These are phyloP conservation scores for Rhizoclosmatium globosum DNA, from an alignment of 192 early-diverging fungal genomes.

Conservation along the genomic window DNA sequence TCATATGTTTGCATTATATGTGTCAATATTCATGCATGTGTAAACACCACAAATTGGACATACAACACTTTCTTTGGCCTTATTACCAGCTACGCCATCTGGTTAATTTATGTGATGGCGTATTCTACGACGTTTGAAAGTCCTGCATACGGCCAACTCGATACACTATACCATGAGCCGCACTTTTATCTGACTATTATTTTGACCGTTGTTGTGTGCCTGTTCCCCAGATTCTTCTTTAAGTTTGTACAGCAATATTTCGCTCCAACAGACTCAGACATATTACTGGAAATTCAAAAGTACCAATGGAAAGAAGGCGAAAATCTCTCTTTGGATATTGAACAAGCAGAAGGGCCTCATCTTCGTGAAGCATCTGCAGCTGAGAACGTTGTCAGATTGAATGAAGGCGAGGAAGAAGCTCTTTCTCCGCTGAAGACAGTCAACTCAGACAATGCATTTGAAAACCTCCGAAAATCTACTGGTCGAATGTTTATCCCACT, in stretches of 20 bases:
- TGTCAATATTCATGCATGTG: constrained; percentile 80
- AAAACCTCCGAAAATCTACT: constrained; percentile 19
- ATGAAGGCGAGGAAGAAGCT: no score
- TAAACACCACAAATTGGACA: constrained; percentile 89
- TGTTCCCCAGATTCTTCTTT: constrained; percentile 75
- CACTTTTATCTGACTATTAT: constrained; percentile 80
- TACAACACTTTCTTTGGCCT: constrained; percentile 76
- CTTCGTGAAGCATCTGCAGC: neutral
- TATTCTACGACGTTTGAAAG: constrained; percentile 64
- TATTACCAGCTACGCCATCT: constrained; percentile 68
- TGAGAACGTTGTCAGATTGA: neutral
- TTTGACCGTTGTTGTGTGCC: constrained; percentile 71
- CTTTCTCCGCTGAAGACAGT: neutral
- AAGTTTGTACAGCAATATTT: constrained; percentile 65
- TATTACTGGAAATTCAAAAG: constrained; percentile 55
- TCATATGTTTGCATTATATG: constrained; percentile 80
- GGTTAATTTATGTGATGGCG: constrained; percentile 71
- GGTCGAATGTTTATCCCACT: neutral
- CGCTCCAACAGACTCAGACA: constrained; percentile 54
- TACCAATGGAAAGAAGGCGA: constrained; percentile 48
- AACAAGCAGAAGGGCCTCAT: neutral
- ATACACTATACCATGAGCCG: constrained; percentile 67
- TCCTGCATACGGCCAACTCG: constrained; percentile 74
- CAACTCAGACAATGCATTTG: constrained; percentile 20
- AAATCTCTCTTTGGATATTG: constrained; percentile 10